phyloP scores from a whole-genome alignment of 192 early-diverging fungal genomes.

The Oehlia diaphana region DNA sequence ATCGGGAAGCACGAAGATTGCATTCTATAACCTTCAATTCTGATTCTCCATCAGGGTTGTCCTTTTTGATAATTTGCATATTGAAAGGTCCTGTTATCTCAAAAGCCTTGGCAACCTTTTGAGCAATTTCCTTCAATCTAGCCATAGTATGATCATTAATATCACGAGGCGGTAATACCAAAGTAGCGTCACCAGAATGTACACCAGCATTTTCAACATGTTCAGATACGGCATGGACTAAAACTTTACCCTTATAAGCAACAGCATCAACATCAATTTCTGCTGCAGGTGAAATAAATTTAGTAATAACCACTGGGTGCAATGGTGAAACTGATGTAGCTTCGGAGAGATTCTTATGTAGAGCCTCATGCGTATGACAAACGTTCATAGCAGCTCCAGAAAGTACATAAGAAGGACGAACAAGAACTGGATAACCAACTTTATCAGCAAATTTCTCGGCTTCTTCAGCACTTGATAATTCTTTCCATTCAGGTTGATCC shows the following conservation, averaged over 20 bases:
- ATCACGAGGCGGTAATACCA: conserved; percentile 94
- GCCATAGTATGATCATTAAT: conserved; percentile 90
- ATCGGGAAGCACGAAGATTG: conserved; percentile 94
- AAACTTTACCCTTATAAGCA: conserved; percentile 86
- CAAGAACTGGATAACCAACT: conserved; percentile 94
- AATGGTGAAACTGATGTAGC: conserved; percentile 92
- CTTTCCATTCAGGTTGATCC: conserved; percentile 97
- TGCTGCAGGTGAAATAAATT: conserved; percentile 98
- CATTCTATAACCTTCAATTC: conserved; percentile 99
- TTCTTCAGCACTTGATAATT: conserved; percentile 86
- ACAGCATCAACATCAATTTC: conserved; percentile 99
- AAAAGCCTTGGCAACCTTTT: conserved; percentile 89
- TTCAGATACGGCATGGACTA: conserved; percentile 95
- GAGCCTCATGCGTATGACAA: conserved; percentile 65
- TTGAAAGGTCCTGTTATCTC: conserved; percentile 98
- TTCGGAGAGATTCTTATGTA: conserved; percentile 82
- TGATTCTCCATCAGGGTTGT: conserved; percentile 56
- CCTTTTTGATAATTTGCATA: conserved; percentile 99
- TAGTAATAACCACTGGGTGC: conserved; percentile 95
- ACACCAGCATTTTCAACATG: conserved; percentile 99
- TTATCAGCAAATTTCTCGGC: conserved; percentile 83
- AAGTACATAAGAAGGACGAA: conserved; percentile 96
- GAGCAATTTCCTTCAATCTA: conserved; percentile 90
- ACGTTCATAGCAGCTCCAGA: conserved; percentile 98
- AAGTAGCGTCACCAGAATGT: conserved; percentile 97